A percentile compares a stretch with the other conserved stretches of the same genome.
phyloP scores from a whole-genome alignment of 2,329 filamentous ascomycete genomes.

The Calcarisporium arbuscula region DNA sequence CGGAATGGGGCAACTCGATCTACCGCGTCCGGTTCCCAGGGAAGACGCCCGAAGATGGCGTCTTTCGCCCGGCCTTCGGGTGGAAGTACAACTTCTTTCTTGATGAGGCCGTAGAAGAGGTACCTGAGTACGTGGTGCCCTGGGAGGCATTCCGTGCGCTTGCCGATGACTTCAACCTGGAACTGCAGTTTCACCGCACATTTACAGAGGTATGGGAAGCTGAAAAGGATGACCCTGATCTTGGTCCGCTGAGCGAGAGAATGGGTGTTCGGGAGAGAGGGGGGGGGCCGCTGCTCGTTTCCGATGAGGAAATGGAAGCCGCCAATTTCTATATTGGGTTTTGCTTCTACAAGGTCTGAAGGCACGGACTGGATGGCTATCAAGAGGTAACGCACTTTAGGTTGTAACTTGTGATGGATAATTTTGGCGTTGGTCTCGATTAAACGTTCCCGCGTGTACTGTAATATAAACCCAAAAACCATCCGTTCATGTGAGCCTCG shows the following conservation, averaged over 20 bases:
- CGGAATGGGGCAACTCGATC: slow-evolving; percentile 88
- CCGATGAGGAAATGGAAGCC: slow-evolving; percentile 85
- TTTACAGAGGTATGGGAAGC: slow-evolving; percentile 89
- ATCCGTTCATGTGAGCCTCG: too few relatives aligned
- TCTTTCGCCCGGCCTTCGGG: slow-evolving; percentile 90
- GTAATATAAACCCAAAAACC: too few relatives aligned
- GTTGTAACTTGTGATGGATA: too few relatives aligned
- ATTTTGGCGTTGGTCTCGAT: too few relatives aligned
- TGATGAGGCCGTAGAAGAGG: slow-evolving; percentile 90
- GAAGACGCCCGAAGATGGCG: slow-evolving; percentile 73
- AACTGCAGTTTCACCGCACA: slow-evolving; percentile 86
- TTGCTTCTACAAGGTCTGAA: slow-evolving; percentile 89
- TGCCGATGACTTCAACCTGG: slow-evolving; percentile 93
- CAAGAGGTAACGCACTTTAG: too few relatives aligned
- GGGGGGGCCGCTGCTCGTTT: slow-evolving; percentile 62
- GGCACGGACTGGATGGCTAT: too few relatives aligned
- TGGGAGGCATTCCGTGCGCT: slow-evolving; percentile 96
- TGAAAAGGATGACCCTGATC: slow-evolving; percentile 75
- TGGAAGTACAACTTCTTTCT: slow-evolving; percentile 99
- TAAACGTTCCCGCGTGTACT: too few relatives aligned
- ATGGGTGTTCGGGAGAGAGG: slow-evolving; percentile 82
- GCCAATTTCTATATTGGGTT: slow-evolving; percentile 89
- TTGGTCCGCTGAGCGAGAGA: slow-evolving; percentile 84
- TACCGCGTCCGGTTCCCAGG: slow-evolving; percentile 87
- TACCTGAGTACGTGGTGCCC: slow-evolving; percentile 95